These are phyloP conservation scores for Dianthus caryophyllus DNA, from an alignment of 148 eudicot genomes.

Conservation along the genomic window DNA sequence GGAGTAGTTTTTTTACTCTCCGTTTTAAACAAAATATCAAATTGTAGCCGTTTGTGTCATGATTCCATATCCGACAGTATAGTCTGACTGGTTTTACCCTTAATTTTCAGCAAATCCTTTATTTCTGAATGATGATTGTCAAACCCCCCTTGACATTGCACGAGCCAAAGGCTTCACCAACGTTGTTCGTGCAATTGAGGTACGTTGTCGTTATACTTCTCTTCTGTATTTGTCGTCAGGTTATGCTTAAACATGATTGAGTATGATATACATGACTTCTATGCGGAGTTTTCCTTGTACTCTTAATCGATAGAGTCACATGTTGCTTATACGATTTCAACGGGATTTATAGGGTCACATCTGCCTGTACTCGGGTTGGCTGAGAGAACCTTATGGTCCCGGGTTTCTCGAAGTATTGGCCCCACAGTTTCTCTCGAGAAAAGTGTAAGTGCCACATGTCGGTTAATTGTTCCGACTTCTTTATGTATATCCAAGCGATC, in stretches of 20 bases:
- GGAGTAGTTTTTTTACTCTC: too few relatives aligned
- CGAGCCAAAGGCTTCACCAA: constrained; percentile 63
- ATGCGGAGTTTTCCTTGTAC: too few relatives aligned
- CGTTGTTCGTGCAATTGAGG: constrained; percentile 90
- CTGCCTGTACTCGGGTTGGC: constrained; percentile 94
- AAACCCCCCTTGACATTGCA: constrained; percentile 85
- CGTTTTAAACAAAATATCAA: too few relatives aligned
- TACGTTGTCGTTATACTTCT: too few relatives aligned
- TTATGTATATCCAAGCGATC: too few relatives aligned
- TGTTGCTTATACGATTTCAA: constrained; percentile 14
- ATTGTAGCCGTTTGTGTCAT: too few relatives aligned
- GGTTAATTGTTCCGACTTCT: constrained; percentile 1
- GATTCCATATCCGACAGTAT: too few relatives aligned
- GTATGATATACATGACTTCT: too few relatives aligned
- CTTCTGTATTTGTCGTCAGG: too few relatives aligned
- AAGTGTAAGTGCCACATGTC: constrained; percentile 58
- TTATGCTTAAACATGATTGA: background rate
- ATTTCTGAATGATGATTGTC: constrained; percentile 85
- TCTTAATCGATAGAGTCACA: too few relatives aligned
- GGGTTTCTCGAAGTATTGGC: constrained; percentile 82
- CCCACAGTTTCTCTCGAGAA: constrained; percentile 78
- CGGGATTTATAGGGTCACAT: constrained; percentile 51
- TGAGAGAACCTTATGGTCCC: constrained; percentile 79
- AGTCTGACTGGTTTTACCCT: constrained; percentile 1
- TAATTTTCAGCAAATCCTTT: constrained; percentile 73